Percentiles rank a stretch among this genome's conserved stretches.
Conservation (phyloP, 305 asterid genomes). For the Fraxinus xanthoxyloides region DNA sequence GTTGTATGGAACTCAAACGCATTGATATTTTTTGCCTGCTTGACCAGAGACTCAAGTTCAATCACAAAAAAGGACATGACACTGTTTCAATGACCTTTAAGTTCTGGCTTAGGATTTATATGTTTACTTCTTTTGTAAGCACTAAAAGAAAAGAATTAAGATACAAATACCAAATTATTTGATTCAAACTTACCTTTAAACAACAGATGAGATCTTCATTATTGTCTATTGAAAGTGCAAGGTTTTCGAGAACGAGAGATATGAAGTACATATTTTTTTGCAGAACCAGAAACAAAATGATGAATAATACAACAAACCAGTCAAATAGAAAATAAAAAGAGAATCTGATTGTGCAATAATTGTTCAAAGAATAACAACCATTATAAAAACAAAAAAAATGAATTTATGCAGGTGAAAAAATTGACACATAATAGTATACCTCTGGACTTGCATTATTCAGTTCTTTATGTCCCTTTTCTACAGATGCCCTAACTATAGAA, state of each 20-base stretch:
- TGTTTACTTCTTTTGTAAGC: background rate
- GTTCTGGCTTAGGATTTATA: background rate
- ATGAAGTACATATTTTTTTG: constrained; percentile 92
- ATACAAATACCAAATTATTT: constrained; percentile 8
- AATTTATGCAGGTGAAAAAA: background rate
- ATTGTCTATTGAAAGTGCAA: constrained; percentile 73
- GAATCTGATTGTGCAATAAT: background rate
- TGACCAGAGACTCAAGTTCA: background rate
- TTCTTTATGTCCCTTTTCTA: constrained; percentile 93
- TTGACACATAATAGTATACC: constrained; percentile 41
- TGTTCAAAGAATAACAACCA: background rate
- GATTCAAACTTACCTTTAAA: constrained; percentile 65
- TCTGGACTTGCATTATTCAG: constrained; percentile 75
- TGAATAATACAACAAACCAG: constrained; percentile 18
- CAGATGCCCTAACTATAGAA: constrained; percentile 85
- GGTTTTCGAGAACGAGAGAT: constrained; percentile 85
- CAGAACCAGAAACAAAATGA: constrained; percentile 24
- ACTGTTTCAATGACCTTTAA: background rate
- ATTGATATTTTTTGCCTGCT: background rate
- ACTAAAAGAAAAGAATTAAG: constrained; percentile 1
- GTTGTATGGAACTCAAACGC: background rate
- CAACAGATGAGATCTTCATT: constrained; percentile 92
- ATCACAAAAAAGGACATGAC: background rate
- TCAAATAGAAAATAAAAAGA: background rate
- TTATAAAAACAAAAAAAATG: constrained; percentile 2